These are phyloP conservation scores for Aspergillus bombycis DNA, from an alignment of 2,329 filamentous ascomycete species.

Conservation along the genomic window DNA sequence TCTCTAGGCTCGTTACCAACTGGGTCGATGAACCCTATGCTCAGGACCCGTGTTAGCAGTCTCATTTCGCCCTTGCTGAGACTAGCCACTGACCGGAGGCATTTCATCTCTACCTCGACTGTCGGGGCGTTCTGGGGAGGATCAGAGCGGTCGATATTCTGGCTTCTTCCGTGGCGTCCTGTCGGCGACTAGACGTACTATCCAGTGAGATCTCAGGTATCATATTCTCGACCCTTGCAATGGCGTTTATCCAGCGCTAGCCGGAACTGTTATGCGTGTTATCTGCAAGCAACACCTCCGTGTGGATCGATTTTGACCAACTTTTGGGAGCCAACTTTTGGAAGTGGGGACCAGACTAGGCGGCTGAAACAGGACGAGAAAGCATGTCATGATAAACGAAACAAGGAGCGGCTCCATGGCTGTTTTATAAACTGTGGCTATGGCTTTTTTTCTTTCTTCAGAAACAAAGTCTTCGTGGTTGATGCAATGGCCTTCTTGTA, in stretches of 20 bases:
- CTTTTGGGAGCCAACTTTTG: background rate
- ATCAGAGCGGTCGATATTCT: background rate
- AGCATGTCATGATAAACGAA: background rate
- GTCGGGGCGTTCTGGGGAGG: background rate
- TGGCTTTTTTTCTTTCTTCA: background rate
- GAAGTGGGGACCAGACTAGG: background rate
- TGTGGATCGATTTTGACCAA: background rate
- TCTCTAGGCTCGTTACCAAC: background rate
- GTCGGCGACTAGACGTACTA: background rate
- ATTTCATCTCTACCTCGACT: constrained; percentile 13
- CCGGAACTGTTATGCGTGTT: background rate
- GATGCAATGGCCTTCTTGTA: background rate
- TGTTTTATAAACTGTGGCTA: background rate
- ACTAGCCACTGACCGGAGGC: constrained; percentile 23
- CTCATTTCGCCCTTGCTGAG: constrained; percentile 24
- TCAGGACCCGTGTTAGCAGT: constrained; percentile 27
- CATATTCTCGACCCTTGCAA: background rate
- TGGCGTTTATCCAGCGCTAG: background rate
- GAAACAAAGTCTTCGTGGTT: background rate
- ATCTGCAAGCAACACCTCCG: background rate
- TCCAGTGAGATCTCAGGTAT: background rate
- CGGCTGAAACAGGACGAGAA: constrained; percentile 2
- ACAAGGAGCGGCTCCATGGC: background rate
- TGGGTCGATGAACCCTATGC: constrained; percentile 21
- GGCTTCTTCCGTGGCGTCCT: background rate